phyloP scores from a whole-genome alignment of 768 basidiomycete genomes.

The Tylopilus subfusipes region DNA sequence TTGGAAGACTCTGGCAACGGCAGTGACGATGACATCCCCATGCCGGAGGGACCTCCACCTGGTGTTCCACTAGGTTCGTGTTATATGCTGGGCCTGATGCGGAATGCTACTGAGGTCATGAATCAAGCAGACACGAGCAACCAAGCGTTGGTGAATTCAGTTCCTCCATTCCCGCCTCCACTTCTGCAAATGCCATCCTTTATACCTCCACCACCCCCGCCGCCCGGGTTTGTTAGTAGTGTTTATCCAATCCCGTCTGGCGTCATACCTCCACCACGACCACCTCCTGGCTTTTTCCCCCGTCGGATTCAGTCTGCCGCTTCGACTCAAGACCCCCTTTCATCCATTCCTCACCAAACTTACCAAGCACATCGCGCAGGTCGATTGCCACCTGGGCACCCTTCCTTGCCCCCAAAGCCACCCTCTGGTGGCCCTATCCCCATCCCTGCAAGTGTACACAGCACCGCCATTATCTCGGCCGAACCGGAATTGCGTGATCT shows the following conservation, averaged over 20 bases:
- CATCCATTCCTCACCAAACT: conserved; percentile 71
- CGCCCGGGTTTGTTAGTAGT: conserved; percentile 11
- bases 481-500: conserved; percentile 88
- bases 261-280: conserved; percentile 34
- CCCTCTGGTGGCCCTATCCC: conserved; percentile 14
- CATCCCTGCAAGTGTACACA: conserved; percentile 45
- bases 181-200: conserved; percentile 19
- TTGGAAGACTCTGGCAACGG: conserved; percentile 41
- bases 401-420: conserved; percentile 45
- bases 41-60: conserved; percentile 82
- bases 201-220: conserved; percentile 10
- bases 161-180: conserved; percentile 22
- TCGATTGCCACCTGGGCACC: conserved; percentile 36
- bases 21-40: conserved; percentile 81
- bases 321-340: conserved; percentile 71
- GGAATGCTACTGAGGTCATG: not conserved
- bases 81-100: not conserved
- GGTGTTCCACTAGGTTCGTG: conserved; percentile 23
- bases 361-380: conserved; percentile 68
- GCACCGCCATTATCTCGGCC: conserved; percentile 73
- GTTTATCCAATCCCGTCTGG: conserved; percentile 11
- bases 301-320: conserved; percentile 48
- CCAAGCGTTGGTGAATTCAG: not conserved
- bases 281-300: conserved; percentile 67
- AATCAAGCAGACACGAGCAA: conserved; percentile 5